A percentile compares a stretch with the other conserved stretches of the same genome.
Evolutionary conservation across 345 rosid species (phyloP).

Genomic region (Rhodamnia rubescens): DNA sequence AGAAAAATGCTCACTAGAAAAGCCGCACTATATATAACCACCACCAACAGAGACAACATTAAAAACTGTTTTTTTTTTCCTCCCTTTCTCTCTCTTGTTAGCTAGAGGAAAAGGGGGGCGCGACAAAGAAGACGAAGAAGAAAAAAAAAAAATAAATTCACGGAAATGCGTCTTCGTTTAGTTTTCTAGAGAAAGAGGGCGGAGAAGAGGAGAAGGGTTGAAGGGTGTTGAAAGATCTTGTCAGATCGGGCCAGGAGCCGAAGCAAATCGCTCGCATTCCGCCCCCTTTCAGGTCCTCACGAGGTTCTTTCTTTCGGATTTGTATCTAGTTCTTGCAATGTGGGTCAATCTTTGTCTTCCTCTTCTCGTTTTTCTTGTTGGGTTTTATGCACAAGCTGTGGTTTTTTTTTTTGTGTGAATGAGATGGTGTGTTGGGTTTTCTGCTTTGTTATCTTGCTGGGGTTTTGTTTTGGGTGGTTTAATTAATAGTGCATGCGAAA

Average conservation of each 20-base stretch:
- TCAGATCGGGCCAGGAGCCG: slow-evolving; percentile 27
- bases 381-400: not conserved
- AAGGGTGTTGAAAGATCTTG: slow-evolving; percentile 17
- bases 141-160: not conserved
- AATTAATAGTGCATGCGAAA: not conserved
- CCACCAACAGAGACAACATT: not conserved
- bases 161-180: slow-evolving; percentile 13
- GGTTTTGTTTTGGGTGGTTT: not conserved
- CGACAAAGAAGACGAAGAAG: not conserved
- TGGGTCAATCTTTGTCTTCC: slow-evolving; percentile 4
- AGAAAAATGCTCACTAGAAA: slow-evolving; percentile 10
- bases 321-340: slow-evolving; percentile 2
- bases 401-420: not conserved
- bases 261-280: slow-evolving; percentile 13
- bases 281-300: slow-evolving; percentile 2
- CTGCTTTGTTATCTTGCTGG: not conserved
- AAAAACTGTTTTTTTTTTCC: not conserved
- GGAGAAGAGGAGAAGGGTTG: not conserved
- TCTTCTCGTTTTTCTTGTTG: not conserved
- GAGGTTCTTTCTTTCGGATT: not conserved
- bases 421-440: not conserved
- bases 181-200: slow-evolving; percentile 8
- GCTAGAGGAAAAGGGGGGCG: not conserved
- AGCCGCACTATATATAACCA: slow-evolving; percentile 15
- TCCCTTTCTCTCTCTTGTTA: not conserved